Base-by-base conservation (phyloP, 2,329 filamentous ascomycete species). In the Ascosphaera apis region DNA sequence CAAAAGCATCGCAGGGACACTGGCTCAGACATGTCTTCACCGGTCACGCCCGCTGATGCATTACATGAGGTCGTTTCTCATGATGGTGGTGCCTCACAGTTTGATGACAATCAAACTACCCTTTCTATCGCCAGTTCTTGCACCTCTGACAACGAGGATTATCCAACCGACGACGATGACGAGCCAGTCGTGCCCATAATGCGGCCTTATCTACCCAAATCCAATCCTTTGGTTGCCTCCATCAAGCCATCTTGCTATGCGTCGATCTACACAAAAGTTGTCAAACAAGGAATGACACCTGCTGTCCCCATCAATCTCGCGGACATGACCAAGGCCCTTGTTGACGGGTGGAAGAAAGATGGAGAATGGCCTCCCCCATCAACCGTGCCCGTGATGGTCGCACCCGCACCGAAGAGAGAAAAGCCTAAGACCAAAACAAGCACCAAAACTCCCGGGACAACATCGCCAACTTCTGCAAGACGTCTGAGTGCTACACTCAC, bases 261-360 rank as follows among this genome's bases (percentile, higher is more conserved):
- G 0, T 78, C 76, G 33, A 80, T 95, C 38, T 93, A 91, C 60
- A 76, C 78, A 50, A 92, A 92, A 56, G 76, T 92, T 35, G 73
- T 93, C 31, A 53, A 83, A 1, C 75, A 86, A 47, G 69, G 66
- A 27, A 67, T 88, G 43, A 80, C 82, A 2, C 86, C 86, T 0
- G 76, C 77, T 1, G 80, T 91, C 12, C 86, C 86, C 3, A 77
- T 93, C 48, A 93, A 92, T 46, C 67, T 95, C 0, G 60, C 66
- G 19, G 81, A 91, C 46, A 74, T 93, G 59, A 71, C 80, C 15
- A 67, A 72, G 7, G 72, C 80, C 9, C 78, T 86, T 43, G 83
- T 95, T 1, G 66, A 76, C 18, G 86, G 86, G 31, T 93, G 86
- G 86, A 91, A 91, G 54, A 67, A 80, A 30, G 81, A 88, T 47